Base-by-base conservation (phyloP, 352 stramenopile species). In the Phytophthora gonapodyides region DNA sequence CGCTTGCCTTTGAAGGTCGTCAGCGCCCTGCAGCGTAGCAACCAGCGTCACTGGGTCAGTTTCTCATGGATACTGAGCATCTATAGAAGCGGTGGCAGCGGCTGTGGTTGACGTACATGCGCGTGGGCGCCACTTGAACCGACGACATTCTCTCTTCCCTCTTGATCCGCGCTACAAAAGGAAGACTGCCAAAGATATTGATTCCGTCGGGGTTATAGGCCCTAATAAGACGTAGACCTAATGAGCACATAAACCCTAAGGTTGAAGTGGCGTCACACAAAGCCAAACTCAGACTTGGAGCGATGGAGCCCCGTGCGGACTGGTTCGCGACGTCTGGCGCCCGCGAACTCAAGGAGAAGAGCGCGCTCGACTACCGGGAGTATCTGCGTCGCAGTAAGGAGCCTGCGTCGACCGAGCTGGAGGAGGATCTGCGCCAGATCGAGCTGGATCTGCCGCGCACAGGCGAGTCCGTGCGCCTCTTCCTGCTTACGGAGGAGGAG, bases 1-100 rank as follows among this genome's bases (percentile, higher is more conserved):
- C 73, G 75, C 67, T 96, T 96, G 51, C 57, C 71, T 72, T 94
- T 96, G 64, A 80, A 96, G 31, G 77, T 89, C 36, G 87, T 94
- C 64, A 96, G 67, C 61, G 84, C 82, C 88, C 88, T 96, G 48
- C 31, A 61, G 8, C 41, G n/a, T 56, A 13, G 9, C 13, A 50
- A 17, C 12, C 21, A 65, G 15, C 38, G 40, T 69, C 35, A 64
- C n/a, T 59, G 8, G 13, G 42, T 33, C 9, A 6, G 21, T 40
- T 30, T 27, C 7, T 6, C 11, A 54, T 7, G 42, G 5, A 57
- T 6, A n/a, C n/a, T 2, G 9, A 34, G 17, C 6, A 60, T 15
- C 13, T 37, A 8, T 6, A 50, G 31, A 8, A 9, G 21, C 4
- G 11, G 9, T n/a, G 24, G 6, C 24, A 19, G 16, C 27, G n/a